Base-by-base conservation (phyloP, 441 rosid species). In the Arabidopsis hybrid region DNA sequence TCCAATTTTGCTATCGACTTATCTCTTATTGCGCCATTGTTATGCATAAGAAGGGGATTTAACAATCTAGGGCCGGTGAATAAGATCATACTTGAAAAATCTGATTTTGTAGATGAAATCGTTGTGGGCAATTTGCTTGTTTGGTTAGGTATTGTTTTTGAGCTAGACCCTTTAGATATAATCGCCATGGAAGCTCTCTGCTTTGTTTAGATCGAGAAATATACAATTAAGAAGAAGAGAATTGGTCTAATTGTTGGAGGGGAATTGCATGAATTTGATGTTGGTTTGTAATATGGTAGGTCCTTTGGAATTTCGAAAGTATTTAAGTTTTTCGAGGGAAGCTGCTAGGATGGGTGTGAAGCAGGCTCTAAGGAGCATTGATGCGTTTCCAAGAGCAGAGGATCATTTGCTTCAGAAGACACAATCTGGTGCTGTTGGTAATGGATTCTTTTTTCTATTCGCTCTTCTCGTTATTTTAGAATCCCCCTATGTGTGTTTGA, bases 331-430 rank as follows among this genome's bases (percentile, higher is more conserved):
- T 4, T 70, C 0, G 65, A 55, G 58, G 56, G 59, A 59, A 77
- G 79, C 39, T 47, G 60, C 53, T 64, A 75, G 62, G 65, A 95
- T 93, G 99, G 91, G 98, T 46, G 47, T 95, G 59, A 91, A 86
- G 80, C 99, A 91, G 82, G 94, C 91, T 26, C 69, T 95, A 58
- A 86, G 82, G 88, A 83, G 91, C 83, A 73, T 93, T 13, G 97
- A 95, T 74, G 99, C 99, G 4, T 95, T 93, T 69, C 97, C 99
- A 69, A 95, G 98, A 10, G 90, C 99, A 3, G 98, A 95, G 84
- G 99, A 95, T 31, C 99, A 95, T 73, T 79, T 91, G 84, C n/a
- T 95, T 81, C 98, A 83, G 82, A 91, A 93, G 77, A 95, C 99
- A 6, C 95, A 86, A 80, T 89, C 97, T 11, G 99, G 99, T 17